Evolutionary conservation across 495 filamentous ascomycete species (phyloP).

Genomic region (Neohortaea acidophila): DNA sequence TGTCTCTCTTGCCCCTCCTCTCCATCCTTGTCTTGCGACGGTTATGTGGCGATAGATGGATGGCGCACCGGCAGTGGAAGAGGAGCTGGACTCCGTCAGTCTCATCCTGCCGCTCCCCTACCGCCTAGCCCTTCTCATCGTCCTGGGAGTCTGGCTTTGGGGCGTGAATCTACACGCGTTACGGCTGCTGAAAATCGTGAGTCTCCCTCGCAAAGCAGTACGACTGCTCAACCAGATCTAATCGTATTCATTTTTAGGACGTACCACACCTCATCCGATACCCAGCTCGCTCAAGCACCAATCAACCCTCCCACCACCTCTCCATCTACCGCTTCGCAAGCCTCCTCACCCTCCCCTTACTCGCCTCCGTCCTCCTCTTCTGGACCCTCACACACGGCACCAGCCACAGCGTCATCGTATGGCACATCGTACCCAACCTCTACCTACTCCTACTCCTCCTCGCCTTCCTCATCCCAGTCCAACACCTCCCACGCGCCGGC

Average conservation of each 20-base stretch:
- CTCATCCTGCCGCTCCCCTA: constrained; percentile 73
- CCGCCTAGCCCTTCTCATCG: constrained; percentile 61
- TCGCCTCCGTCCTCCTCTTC: constrained; percentile 58
- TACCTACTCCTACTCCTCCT: constrained; percentile 60
- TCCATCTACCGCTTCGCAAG: constrained; percentile 72
- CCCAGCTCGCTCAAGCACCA: constrained; percentile 46
- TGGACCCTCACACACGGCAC: constrained; percentile 63
- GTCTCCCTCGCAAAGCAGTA: neutral
- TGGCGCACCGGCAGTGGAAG: no score
- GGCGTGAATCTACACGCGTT: constrained; percentile 75
- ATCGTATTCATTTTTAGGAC: constrained; percentile 38
- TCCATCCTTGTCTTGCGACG: no score
- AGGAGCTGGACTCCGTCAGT: constrained; percentile 69
- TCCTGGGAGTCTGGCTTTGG: constrained; percentile 85
- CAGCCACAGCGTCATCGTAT: constrained; percentile 47
- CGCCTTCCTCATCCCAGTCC: constrained; percentile 38
- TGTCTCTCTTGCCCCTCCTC: no score
- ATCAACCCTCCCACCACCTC: constrained; percentile 46
- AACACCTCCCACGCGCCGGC: constrained; percentile 46
- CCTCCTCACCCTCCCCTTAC: constrained; percentile 53
- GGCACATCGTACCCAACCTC: constrained; percentile 68
- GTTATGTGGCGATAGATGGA: no score
- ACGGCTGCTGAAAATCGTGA: constrained; percentile 51
- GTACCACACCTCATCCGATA: constrained; percentile 68
- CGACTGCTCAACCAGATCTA: neutral